Evolutionary conservation across 768 basidiomycete genomes (phyloP).

Genomic region (Clitopilus hobsonii): DNA sequence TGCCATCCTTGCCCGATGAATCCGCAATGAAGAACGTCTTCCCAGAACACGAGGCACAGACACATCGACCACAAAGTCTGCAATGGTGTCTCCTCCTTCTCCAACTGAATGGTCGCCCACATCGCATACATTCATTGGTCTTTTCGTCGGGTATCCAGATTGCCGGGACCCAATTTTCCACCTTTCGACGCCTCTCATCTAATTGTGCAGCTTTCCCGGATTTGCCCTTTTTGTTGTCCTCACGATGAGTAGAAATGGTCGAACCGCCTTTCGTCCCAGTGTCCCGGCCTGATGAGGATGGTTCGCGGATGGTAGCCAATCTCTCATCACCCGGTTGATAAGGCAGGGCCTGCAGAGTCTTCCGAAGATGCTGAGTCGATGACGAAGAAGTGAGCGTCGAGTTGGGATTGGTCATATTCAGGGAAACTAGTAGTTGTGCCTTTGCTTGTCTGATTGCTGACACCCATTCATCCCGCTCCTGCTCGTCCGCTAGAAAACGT

Average conservation of each 20-base stretch:
- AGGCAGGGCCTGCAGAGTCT: constrained; percentile 68
- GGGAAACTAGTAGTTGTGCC: constrained; percentile 58
- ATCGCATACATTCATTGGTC: constrained; percentile 83
- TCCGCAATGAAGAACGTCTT: constrained; percentile 82
- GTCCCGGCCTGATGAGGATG: constrained; percentile 9
- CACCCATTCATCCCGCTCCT: constrained; percentile 64
- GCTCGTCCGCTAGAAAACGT: constrained; percentile 38
- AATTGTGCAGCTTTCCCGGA: not conserved
- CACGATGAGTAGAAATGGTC: not conserved
- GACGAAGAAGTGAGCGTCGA: constrained; percentile 78
- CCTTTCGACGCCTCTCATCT: constrained; percentile 41
- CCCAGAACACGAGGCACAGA: constrained; percentile 81
- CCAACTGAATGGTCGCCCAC: constrained; percentile 73
- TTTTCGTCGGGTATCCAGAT: constrained; percentile 90
- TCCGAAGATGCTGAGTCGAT: constrained; percentile 71
- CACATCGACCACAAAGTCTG: constrained; percentile 78
- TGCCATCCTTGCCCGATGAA: constrained; percentile 33
- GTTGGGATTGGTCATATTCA: constrained; percentile 70
- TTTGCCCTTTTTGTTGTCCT: constrained; percentile 7
- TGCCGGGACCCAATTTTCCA: constrained; percentile 84
- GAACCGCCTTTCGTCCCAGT: constrained; percentile 12
- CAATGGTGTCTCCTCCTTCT: constrained; percentile 81
- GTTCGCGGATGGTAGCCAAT: constrained; percentile 23
- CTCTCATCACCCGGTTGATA: constrained; percentile 54
- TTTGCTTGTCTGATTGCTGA: constrained; percentile 67